These are phyloP conservation scores for Colletotrichum endophyticum DNA, from an alignment of 2,329 filamentous ascomycete genomes.

Conservation along the genomic window DNA sequence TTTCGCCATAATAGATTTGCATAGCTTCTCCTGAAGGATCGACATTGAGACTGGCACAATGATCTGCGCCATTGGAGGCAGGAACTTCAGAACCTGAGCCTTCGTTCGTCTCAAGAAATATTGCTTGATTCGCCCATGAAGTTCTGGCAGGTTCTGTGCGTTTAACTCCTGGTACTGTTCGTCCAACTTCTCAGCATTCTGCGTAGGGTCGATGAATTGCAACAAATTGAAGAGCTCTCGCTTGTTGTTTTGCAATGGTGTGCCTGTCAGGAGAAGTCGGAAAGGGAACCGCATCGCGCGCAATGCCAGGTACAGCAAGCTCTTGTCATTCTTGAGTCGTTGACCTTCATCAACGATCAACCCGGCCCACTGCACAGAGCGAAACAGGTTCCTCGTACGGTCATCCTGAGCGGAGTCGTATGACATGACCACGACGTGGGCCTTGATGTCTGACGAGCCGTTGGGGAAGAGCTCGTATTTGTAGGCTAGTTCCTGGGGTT, in stretches of 20 bases:
- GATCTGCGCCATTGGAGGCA: slow-evolving; percentile 92
- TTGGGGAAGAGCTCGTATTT: slow-evolving; percentile 85
- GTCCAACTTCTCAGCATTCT: slow-evolving; percentile 76
- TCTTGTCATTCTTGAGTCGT: slow-evolving; percentile 91
- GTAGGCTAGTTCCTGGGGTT: slow-evolving; percentile 77
- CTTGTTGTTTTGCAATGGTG: slow-evolving; percentile 94
- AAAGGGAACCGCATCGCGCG: slow-evolving; percentile 78
- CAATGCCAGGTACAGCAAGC: slow-evolving; percentile 78
- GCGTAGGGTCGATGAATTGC: slow-evolving; percentile 82
- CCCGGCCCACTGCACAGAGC: slow-evolving; percentile 79
- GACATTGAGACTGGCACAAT: slow-evolving; percentile 98
- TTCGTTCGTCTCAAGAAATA: slow-evolving; percentile 82
- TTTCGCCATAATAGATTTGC: slow-evolving; percentile 90
- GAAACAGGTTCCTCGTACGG: slow-evolving; percentile 69
- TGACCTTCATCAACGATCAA: slow-evolving; percentile 96
- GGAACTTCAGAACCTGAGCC: slow-evolving; percentile 84
- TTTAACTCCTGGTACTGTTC: slow-evolving; percentile 78
- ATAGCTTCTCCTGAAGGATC: slow-evolving; percentile 89
- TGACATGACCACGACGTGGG: slow-evolving; percentile 92
- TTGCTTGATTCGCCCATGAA: slow-evolving; percentile 83
- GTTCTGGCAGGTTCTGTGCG: slow-evolving; percentile 77
- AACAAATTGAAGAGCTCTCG: slow-evolving; percentile 95
- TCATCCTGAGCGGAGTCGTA: slow-evolving; percentile 88
- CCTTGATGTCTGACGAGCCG: slow-evolving; percentile 71
- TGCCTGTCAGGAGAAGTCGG: slow-evolving; percentile 86